Evolutionary conservation across 139 green algal species (phyloP).

Genomic region (Picochlorum sp.): DNA sequence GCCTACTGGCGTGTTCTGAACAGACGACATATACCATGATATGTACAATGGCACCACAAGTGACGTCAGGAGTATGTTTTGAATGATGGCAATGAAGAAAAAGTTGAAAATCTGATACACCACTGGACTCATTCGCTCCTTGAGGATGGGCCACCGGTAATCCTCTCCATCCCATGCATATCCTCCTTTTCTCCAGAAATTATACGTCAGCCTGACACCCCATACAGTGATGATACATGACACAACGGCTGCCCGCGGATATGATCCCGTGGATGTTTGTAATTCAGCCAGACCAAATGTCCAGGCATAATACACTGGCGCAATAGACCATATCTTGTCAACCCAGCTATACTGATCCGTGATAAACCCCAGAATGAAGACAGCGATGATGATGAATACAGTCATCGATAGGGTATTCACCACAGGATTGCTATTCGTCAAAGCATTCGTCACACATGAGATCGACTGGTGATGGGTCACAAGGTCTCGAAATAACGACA

Average conservation of each 20-base stretch:
- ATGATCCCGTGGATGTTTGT: not conserved
- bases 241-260: slow-evolving; percentile 7
- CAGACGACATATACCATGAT: slow-evolving; percentile 10
- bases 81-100: slow-evolving; percentile 25
- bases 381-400: not conserved
- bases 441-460: not conserved
- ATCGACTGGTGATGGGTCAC: not conserved
- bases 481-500: slow-evolving; percentile 2
- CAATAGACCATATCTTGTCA: slow-evolving; percentile 11
- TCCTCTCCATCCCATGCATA: slow-evolving; percentile 24
- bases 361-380: not conserved
- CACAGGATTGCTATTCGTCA: not conserved
- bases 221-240: slow-evolving; percentile 20
- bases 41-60: slow-evolving; percentile 14
- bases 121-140: slow-evolving; percentile 10
- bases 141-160: slow-evolving; percentile 24
- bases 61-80: slow-evolving; percentile 22
- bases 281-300: slow-evolving; percentile 1
- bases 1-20: not conserved
- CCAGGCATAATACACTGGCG: slow-evolving; percentile 7
- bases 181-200: slow-evolving; percentile 38
- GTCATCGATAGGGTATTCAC: not conserved
- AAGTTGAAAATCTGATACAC: slow-evolving; percentile 29
- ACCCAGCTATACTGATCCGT: slow-evolving; percentile 9
- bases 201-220: slow-evolving; percentile 37